Conservation (phyloP, 495 filamentous ascomycete genomes). For the Penicillium parvum region DNA sequence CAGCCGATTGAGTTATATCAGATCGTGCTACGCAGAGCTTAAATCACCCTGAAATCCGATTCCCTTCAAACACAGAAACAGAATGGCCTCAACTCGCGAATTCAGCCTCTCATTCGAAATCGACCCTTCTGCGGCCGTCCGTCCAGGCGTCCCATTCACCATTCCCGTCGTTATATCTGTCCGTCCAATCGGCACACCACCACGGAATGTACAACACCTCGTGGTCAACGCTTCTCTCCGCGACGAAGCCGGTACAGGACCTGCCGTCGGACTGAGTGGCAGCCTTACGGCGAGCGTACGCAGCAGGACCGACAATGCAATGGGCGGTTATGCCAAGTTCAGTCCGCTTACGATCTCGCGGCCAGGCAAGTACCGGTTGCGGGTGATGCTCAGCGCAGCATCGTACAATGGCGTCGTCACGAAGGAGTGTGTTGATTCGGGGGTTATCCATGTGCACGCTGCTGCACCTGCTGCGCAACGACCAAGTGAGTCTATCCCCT, state of each 20-base stretch:
- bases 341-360: slow-evolving; percentile 26
- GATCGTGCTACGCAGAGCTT: slow-evolving; percentile 4
- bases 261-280: slow-evolving; percentile 25
- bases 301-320: slow-evolving; percentile 31
- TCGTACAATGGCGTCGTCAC: slow-evolving; percentile 31
- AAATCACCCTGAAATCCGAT: neutral
- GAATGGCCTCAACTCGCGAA: slow-evolving; percentile 32
- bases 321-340: slow-evolving; percentile 37
- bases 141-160: slow-evolving; percentile 29
- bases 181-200: slow-evolving; percentile 28
- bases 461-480: slow-evolving; percentile 27
- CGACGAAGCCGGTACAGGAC: slow-evolving; percentile 27
- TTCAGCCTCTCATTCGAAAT: slow-evolving; percentile 36
- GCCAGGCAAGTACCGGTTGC: slow-evolving; percentile 34
- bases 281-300: slow-evolving; percentile 35
- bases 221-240: slow-evolving; percentile 30
- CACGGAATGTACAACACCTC: slow-evolving; percentile 27
- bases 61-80: neutral
- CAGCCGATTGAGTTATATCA: slow-evolving; percentile 7
- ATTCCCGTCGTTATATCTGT: slow-evolving; percentile 36
- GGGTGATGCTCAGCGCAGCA: slow-evolving; percentile 34
- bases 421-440: slow-evolving; percentile 33
- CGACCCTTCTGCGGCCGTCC: slow-evolving; percentile 27
- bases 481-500: slow-evolving; percentile 34
- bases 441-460: slow-evolving; percentile 30